Evolutionary conservation across 2,329 filamentous ascomycete genomes (phyloP).

Genomic region (Calonectria hawksworthii): DNA sequence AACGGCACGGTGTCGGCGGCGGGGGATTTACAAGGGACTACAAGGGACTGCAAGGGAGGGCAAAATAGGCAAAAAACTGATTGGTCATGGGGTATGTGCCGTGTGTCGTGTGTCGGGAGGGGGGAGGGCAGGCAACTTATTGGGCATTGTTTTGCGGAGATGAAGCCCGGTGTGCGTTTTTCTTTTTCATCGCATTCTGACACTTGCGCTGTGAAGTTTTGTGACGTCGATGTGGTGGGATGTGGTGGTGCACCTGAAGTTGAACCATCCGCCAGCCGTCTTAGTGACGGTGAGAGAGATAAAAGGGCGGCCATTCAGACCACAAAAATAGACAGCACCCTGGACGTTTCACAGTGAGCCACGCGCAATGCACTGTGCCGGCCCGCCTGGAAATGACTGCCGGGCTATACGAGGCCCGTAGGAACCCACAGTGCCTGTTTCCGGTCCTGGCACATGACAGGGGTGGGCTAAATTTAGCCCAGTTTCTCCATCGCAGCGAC

Average conservation of each 20-base stretch:
- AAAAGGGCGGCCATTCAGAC: neutral
- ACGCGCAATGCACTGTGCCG: constrained; percentile 31
- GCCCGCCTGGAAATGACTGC: neutral
- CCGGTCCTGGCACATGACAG: constrained; percentile 28
- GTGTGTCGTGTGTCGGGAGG: neutral
- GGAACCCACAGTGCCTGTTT: constrained; percentile 34
- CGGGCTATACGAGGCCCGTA: neutral
- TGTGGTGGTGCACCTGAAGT: constrained; percentile 23
- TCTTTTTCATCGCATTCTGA: neutral
- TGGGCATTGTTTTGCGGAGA: constrained; percentile 11
- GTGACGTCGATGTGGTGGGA: neutral
- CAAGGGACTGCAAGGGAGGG: neutral
- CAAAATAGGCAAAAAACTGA: neutral
- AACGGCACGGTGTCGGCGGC: neutral
- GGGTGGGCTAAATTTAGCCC: constrained; percentile 47
- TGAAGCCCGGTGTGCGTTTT: neutral
- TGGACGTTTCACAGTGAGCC: constrained; percentile 22
- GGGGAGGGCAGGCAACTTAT: neutral
- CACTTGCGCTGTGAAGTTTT: constrained; percentile 6
- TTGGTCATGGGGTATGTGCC: neutral
- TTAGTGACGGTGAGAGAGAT: constrained; percentile 12
- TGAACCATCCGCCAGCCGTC: constrained; percentile 11
- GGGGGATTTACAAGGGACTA: neutral
- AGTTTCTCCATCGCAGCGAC: constrained; percentile 39
- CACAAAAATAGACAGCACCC: constrained; percentile 20